Conservation (phyloP, 169 alveolate species). For the Cryptosporidium bovis region DNA sequence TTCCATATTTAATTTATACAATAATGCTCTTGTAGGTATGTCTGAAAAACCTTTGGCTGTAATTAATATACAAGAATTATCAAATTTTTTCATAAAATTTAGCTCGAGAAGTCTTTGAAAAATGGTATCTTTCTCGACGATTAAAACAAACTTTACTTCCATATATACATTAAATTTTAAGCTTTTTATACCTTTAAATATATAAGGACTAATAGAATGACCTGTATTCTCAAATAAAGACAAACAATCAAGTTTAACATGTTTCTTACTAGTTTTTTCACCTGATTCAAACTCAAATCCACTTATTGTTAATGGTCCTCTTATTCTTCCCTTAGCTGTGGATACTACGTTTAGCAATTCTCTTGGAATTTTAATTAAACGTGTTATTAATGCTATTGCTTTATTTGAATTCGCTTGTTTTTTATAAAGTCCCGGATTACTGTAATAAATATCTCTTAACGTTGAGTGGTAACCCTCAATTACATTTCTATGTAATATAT, state of each 20-base stretch:
- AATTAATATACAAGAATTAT: slow-evolving; percentile 43
- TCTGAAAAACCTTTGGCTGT: slow-evolving; percentile 70
- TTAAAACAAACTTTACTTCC: slow-evolving; percentile 44
- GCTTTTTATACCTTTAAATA: slow-evolving; percentile 32
- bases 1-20: slow-evolving; percentile 31
- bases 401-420: slow-evolving; percentile 50
- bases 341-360: slow-evolving; percentile 63
- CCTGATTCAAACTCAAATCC: slow-evolving; percentile 36
- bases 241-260: slow-evolving; percentile 45
- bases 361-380: slow-evolving; percentile 32
- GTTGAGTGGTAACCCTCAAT: slow-evolving; percentile 65
- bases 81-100: slow-evolving; percentile 26
- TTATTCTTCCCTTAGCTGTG: slow-evolving; percentile 61
- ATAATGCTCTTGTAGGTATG: slow-evolving; percentile 59
- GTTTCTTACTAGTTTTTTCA: not conserved
- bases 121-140: slow-evolving; percentile 61
- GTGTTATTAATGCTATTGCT: slow-evolving; percentile 47
- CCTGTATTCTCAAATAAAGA: slow-evolving; percentile 70
- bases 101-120: slow-evolving; percentile 57
- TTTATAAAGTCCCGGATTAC: slow-evolving; percentile 48
- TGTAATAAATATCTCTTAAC: slow-evolving; percentile 48
- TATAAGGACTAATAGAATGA: slow-evolving; percentile 64
- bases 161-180: slow-evolving; percentile 25
- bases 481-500: slow-evolving; percentile 46
- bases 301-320: slow-evolving; percentile 46